Percentiles rank a stretch among this genome's conserved stretches.
These are phyloP conservation scores for Fusarium lyarnte DNA, from an alignment of 2,329 filamentous ascomycete genomes.

Conservation along the genomic window DNA sequence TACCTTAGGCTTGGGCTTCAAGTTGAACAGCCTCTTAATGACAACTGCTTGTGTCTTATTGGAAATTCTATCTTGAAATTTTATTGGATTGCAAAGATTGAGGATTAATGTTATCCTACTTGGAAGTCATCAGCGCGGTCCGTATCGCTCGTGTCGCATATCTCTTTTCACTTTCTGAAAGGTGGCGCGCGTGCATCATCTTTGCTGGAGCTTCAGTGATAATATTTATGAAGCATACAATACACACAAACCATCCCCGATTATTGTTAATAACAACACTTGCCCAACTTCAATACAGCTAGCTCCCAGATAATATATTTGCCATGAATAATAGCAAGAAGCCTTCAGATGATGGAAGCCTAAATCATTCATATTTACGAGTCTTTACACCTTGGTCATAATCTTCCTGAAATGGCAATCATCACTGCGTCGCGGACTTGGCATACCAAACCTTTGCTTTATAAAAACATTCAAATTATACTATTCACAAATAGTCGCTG, in stretches of 20 bases:
- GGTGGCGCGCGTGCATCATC: neutral
- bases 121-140: neutral
- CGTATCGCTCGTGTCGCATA: neutral
- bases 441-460: neutral
- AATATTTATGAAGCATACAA: neutral
- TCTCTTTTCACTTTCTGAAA: neutral
- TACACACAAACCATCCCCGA: neutral
- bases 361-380: neutral
- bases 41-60: conserved; percentile 5
- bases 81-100: neutral
- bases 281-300: neutral
- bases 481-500: conserved; percentile 32
- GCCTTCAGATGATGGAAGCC: neutral
- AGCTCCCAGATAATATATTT: neutral
- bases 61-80: neutral
- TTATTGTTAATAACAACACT: neutral
- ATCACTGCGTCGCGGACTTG: neutral
- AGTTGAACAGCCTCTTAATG: conserved; percentile 20
- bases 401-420: neutral
- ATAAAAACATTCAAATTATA: conserved; percentile 24
- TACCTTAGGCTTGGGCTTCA: conserved; percentile 15
- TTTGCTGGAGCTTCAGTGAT: no score
- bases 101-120: neutral
- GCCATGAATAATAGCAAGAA: no score
- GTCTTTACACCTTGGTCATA: neutral